Base-by-base conservation (phyloP, 192 early-diverging fungal species). In the Coemansia sp. region DNA sequence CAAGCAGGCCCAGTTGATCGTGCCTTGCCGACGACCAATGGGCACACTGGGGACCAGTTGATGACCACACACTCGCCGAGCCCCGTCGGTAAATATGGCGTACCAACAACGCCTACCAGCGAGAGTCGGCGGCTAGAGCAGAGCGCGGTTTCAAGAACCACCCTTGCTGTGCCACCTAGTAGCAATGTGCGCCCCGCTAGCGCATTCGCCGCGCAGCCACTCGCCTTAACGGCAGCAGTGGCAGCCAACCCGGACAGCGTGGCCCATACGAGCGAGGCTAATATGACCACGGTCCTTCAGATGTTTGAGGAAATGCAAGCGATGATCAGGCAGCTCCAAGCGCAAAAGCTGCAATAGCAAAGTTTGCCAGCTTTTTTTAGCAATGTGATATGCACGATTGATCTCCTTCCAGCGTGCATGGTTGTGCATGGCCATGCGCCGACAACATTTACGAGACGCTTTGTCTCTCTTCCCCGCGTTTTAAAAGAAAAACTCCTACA, bases 231-330 rank as follows among this genome's bases (percentile, higher is more conserved):
- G 11, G 37, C n/a, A 31, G 31, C 42, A 56, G 41, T 16, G n/a
- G 25, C 52, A 6, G 25, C 52, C 41, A 4, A 4, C 14, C 38
- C 38, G 13, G 12, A 42, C 41, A 41, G 41, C 31, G 38, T 37
- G 5, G 21, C 47, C 21, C 10, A 12, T 23, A 18, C 20, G 16
- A 62, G 52, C 10, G 55, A 66, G 3, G 62, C 65, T 6, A 63
- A 59, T 33, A 73, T 78, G 66, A 43, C 59, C 16, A 20, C 34
- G 31, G 69, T 77, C n/a, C 41, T 77, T 60, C 64, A 61, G 11
- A 72, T 64, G 66, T 72, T 77, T 35, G 65, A 71, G 26, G 76
- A 77, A 28, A 77, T 68, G 65, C 69, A 77, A 25, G 36, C 61
- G 56, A 60, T 77, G 69, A 58, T 77, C 53, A 59, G 75, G 10